Evolutionary conservation across 441 rosid species (phyloP).

Genomic region (Syzygium syzygioides): DNA sequence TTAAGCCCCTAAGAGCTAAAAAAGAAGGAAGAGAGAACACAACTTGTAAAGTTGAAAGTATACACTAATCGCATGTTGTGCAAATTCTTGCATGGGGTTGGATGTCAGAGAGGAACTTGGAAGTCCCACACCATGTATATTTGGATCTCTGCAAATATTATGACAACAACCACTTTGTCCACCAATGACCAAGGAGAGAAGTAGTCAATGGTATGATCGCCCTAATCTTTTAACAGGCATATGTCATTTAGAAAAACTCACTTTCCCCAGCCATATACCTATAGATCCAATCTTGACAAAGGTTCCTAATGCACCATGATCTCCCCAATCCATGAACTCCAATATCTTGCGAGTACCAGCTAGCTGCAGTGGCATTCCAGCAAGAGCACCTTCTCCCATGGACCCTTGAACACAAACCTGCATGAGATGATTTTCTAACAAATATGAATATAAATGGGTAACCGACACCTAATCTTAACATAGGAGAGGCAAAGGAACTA

Average conservation of each 20-base stretch:
- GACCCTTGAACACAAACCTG: conserved; percentile 99
- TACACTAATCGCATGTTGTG: neutral
- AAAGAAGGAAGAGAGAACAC: neutral
- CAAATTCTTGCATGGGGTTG: neutral
- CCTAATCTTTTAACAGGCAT: neutral
- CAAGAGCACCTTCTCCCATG: conserved; percentile 94
- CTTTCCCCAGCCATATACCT: conserved; percentile 32
- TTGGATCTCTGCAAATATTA: neutral
- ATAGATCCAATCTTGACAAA: conserved; percentile 81
- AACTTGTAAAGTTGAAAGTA: neutral
- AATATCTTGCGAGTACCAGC: conserved; percentile 85
- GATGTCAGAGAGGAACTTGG: neutral
- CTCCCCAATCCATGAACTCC: conserved; percentile 98
- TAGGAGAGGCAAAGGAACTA: neutral
- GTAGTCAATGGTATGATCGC: neutral
- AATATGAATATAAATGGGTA: neutral
- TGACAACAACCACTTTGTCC: neutral
- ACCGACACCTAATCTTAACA: neutral
- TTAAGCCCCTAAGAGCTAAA: neutral
- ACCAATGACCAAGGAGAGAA: neutral
- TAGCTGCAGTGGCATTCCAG: conserved; percentile 96
- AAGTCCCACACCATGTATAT: neutral
- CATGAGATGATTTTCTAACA: conserved; percentile 5
- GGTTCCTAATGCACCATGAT: conserved; percentile 71
- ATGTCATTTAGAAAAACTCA: neutral